Conservation (phyloP, 164 flowering plant genomes). For the Amborella trichopoda region DNA sequence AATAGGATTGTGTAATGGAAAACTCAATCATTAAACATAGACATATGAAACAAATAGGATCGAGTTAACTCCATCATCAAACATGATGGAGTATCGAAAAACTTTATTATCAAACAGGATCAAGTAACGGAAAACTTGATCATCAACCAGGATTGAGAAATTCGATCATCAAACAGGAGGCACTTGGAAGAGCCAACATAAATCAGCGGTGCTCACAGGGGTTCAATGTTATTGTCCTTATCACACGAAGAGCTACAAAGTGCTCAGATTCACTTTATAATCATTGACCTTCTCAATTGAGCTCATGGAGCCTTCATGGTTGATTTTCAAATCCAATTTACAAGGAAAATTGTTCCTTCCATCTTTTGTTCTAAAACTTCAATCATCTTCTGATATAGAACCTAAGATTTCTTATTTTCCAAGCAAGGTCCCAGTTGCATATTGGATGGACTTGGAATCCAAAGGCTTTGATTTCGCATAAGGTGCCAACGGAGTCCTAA, state of each 20-base stretch:
- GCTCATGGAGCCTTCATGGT: background rate
- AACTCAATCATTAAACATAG: too few relatives aligned
- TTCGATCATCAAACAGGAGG: too few relatives aligned
- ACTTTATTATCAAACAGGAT: too few relatives aligned
- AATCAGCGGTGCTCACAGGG: slow-evolving; percentile 1
- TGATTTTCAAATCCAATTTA: background rate
- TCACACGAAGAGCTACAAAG: slow-evolving; percentile 2
- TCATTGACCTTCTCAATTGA: background rate
- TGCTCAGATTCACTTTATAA: background rate
- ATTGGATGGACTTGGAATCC: background rate
- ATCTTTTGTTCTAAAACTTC: background rate
- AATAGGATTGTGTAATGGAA: too few relatives aligned
- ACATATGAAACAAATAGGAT: too few relatives aligned
- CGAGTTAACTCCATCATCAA: too few relatives aligned
- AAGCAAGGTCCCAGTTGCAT: background rate
- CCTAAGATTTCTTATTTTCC: background rate
- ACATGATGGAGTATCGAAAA: too few relatives aligned
- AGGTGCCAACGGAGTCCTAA: too few relatives aligned
- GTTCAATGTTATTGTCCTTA: background rate
- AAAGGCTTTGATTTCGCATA: too few relatives aligned
- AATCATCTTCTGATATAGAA: background rate
- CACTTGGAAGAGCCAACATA: too few relatives aligned
- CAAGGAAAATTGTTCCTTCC: background rate
- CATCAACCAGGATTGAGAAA: too few relatives aligned
- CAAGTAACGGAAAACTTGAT: too few relatives aligned